These are phyloP conservation scores for Salvia sclarea DNA, from an alignment of 305 asterid species.

Conservation along the genomic window DNA sequence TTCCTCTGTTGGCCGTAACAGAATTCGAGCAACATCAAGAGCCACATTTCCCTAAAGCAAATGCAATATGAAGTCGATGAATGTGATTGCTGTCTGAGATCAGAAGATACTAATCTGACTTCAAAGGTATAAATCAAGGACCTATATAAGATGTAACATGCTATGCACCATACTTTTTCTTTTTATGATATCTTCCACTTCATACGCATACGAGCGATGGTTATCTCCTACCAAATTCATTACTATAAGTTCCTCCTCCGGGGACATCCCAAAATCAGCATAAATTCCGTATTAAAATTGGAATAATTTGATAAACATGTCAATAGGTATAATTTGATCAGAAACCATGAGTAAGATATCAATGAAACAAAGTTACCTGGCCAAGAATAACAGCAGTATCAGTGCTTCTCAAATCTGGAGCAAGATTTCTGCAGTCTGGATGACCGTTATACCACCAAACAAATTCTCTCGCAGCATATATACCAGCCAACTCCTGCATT, in stretches of 20 bases:
- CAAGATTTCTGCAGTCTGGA: conserved; percentile 72
- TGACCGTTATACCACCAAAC: conserved; percentile 99
- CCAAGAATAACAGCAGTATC: conserved; percentile 90
- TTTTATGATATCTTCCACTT: neutral
- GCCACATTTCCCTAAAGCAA: conserved; percentile 84
- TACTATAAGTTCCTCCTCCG: neutral
- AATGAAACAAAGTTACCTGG: conserved; percentile 53
- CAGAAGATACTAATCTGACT: neutral
- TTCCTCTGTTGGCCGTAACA: conserved; percentile 77
- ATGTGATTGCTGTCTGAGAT: neutral
- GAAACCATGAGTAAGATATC: neutral
- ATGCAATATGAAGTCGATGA: conserved; percentile 8
- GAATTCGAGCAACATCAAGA: conserved; percentile 90
- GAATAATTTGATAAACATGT: too few species aligned
- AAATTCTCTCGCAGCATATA: conserved; percentile 82
- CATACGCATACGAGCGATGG: neutral
- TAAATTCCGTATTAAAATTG: neutral
- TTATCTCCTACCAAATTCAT: neutral
- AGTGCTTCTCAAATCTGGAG: conserved; percentile 69
- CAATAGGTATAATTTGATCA: conserved; percentile 9
- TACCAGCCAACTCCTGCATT: conserved; percentile 61
- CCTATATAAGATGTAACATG: neutral
- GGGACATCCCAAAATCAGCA: neutral
- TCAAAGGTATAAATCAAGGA: conserved; percentile 2
- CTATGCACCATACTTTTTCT: neutral